Evolutionary conservation across 1,284 basidiomycete species (phyloP), one percentile per base, ranked within the genome.

Genomic region (Ustilago sp.): DNA sequence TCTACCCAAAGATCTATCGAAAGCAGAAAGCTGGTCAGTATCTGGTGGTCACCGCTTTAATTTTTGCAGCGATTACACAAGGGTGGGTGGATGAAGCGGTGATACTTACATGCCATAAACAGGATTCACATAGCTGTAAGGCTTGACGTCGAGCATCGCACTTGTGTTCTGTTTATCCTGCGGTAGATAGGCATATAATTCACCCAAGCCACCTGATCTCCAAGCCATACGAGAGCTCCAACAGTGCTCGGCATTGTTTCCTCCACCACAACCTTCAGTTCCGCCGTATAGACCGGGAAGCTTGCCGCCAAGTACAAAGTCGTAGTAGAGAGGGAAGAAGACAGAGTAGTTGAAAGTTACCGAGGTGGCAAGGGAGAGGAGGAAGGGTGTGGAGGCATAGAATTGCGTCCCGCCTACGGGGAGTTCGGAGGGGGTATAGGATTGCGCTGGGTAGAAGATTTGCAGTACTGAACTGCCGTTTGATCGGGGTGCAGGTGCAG

Each of bases 111-210:
- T 77, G 0, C 77, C 80, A 43, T 80, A 77, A n/a, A 78, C 65
- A 7, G 47, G 19, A 56, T 80, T 74, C 31, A 78, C 61, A 28
- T 68, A 68, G 39, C 51, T 60, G 12, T 72, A 58, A 8, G 79
- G 77, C 4, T 67, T 67, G 1, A 77, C 69, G 0, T 38, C 6
- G 32, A 76, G 53, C 8, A 81, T 2, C 1, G 59, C 65, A 4
- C 55, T 58, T 1, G 48, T 43, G 32, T 74, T 72, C 43, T 79
- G 74, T 47, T 57, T 63, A 15, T 56, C 52, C 52, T 81, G 71
- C 2, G 78, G 77, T 2, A 75, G 52, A 47, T 81, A 81, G 3
- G 93, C 87, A 81, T 93, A 93, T 32, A 93, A 86, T 58, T 87
- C 87, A 2, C 86, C 86, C 8, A 39, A 17, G 4, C 71, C 75